Evolutionary conservation across 1,139 yeast species (phyloP), one percentile per base, ranked within the genome.

Genomic region (Komagataea norvegica): DNA sequence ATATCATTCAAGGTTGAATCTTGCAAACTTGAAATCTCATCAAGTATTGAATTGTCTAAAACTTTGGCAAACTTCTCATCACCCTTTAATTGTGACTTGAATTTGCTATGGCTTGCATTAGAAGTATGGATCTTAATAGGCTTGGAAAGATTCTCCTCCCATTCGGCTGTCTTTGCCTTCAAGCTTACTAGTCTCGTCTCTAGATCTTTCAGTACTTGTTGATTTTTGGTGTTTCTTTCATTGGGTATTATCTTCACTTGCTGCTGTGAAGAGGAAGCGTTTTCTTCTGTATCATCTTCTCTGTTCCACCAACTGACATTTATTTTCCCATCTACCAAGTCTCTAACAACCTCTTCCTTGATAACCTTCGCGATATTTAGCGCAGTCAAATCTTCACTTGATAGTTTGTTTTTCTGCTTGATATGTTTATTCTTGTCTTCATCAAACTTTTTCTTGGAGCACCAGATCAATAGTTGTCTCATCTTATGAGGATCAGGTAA

Each of bases 401-500:
- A 52, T 34, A 55, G 47, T 32, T 44, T 50, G 31, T 46, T 42
- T 29, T 48, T 49, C 17, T 45, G 48, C 7, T 52, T 55, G 28
- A 52, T 46, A 20, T 49, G 49, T 33, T 50, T 52, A 25, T 55
- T 52, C 33, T 61, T 59, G 21, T 56, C 54, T 7, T 64, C 67
- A 17, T 67, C 70, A 27, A 72, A 51, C 28, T 64, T 63, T 41
- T 80, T 67, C 42, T 74, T 74, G 24, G 79, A 66, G 41, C 85
- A 76, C 94, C 93, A 83, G 4, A 76, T 66, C 36, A 84, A 56
- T 16, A 85, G 57, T 52, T 81, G 88, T 45, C 81, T 68, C 81
- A 84, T 76, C 43, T 79, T 67, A 49, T 79, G 83, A 0, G 89
- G 86, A 40, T 79, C 91, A 0, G 93, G 85, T 30, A 79, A 49